Base-by-base conservation (phyloP, 2,329 filamentous ascomycete genomes). In the Ustilaginoidea virens region DNA sequence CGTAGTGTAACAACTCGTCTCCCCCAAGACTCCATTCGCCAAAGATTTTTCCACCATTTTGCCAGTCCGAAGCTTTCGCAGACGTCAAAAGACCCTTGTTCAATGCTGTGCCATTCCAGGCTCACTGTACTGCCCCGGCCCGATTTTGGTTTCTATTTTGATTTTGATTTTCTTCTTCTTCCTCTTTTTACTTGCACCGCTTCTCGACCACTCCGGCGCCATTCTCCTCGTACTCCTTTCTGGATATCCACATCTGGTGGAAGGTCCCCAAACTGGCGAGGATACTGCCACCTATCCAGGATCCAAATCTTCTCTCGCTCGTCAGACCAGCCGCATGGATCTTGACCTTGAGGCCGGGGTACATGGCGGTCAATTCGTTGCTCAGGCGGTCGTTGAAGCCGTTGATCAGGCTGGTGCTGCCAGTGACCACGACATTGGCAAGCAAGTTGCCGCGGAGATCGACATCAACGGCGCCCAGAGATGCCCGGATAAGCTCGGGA, bases 241-340 rank as follows among this genome's bases (percentile, higher is more conserved):
- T 82, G 15, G 79, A 87, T 43, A 98, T 92, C 90, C 90, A 98
- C 80, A 98, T 87, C 62, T 98, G 90, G 60, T 98, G 90, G 58
- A 98, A 98, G 10, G 86, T 93, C 7, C 92, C 92, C 57, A 98
- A 55, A 54, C 86, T 94, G 5, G 82, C 86, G 41, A 98, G 61
- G 43, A 98, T 94, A 55, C 85, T 94, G 25, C 90, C 90, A 26
- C 92, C 90, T 41, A 98, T 85, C 87, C 90, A 98, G 28, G 81
- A 76, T 14, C 82, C 86, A 53, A 92, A 96, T 39, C 85, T 79
- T 30, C 92, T 64, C 64, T 98, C 92, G 21, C 78, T 80, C 1
- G 80, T 80, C 43, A 87, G 73, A 12, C 83, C 82, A 1, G 85
- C 78, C 0, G 90, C 83, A 42, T 90, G 80, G 21, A 98, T 73